Base-by-base conservation (phyloP, 1,284 basidiomycete species). In the Marasmius oreades region DNA sequence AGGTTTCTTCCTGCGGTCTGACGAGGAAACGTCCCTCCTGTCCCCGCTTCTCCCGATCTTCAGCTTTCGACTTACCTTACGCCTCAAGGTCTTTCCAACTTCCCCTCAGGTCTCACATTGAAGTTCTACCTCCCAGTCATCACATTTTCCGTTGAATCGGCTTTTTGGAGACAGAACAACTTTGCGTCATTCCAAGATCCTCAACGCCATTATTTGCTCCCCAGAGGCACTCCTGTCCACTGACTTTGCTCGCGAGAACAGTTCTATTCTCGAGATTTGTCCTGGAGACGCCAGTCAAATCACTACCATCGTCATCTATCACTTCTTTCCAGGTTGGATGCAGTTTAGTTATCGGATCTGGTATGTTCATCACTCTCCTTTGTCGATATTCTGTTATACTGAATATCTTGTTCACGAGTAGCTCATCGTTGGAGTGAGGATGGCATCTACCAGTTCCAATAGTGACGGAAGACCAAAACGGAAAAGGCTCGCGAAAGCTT, bases 401-500 rank as follows among this genome's bases (percentile, higher is more conserved):
- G 7, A 42, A 11, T 37, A 37, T 16, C 16, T 42, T 42, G 16
- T n/a, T 18, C n/a, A 42, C 7, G 6, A 20, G 16, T n/a, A 42
- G n/a, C 39, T 11, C n/a, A 16, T 42, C 16, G n/a, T 16, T 3
- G 14, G 14, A 28, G 24, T 16, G n/a, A 50, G 12, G n/a, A 33
- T 33, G 26, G 31, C 47, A 28, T 5, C 47, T 18, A n/a, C n/a
- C 2, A 20, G 26, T 14, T 7, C 39, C 7, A 50, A 20, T 20
- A 50, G 20, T 14, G 47, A 50, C 28, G 47, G 47, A 31, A 26
- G 78, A 53, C 80, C 80, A 56, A 86, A 86, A 66, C 78, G 84
- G 59, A 86, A 86, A 66, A 77, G 84, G 46, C 78, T 86, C 12
- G 80, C 84, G 62, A 91, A 92, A 87, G 88, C 88, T 45, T 92